phyloP scores from a whole-genome alignment of 1,284 basidiomycete species.

The Cutaneotrichosporon cyanovorans region DNA sequence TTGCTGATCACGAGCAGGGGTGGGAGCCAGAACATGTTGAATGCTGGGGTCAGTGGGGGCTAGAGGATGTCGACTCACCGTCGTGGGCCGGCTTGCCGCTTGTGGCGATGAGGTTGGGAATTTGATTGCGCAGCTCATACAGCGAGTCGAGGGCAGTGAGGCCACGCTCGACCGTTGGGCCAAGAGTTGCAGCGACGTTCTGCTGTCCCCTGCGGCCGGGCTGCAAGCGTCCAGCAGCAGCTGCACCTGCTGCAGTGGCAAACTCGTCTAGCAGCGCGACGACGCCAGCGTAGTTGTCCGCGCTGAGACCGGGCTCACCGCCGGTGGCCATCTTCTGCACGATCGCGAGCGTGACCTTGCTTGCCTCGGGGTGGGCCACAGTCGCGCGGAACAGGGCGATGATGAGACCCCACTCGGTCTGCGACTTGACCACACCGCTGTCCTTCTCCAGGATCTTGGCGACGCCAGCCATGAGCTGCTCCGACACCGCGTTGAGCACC shows the following conservation, averaged over 20 bases:
- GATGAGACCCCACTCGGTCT: slow-evolving; percentile 92
- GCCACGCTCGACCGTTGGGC: slow-evolving; percentile 69
- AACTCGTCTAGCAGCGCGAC: slow-evolving; percentile 81
- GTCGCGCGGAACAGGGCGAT: slow-evolving; percentile 84
- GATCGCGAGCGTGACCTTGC: slow-evolving; percentile 72
- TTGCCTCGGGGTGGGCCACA: slow-evolving; percentile 78
- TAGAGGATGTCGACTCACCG: slow-evolving; percentile 21
- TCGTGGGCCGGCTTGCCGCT: slow-evolving; percentile 33
- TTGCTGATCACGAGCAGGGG: slow-evolving; percentile 68
- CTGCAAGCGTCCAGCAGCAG: slow-evolving; percentile 54
- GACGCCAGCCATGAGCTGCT: slow-evolving; percentile 83
- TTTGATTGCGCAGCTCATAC: slow-evolving; percentile 60
- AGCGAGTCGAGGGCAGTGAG: slow-evolving; percentile 74
- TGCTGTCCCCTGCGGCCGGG: slow-evolving; percentile 27
- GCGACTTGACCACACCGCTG: slow-evolving; percentile 64
- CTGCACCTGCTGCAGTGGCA: slow-evolving; percentile 61
- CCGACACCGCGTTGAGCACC: slow-evolving; percentile 75
- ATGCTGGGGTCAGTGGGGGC: slow-evolving; percentile 51
- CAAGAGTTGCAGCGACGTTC: slow-evolving; percentile 42
- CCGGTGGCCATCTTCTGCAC: slow-evolving; percentile 55
- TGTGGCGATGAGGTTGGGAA: slow-evolving; percentile 54
- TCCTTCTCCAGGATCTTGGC: slow-evolving; percentile 69
- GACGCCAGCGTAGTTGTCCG: slow-evolving; percentile 75
- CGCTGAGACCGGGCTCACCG: slow-evolving; percentile 52
- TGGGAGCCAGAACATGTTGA: slow-evolving; percentile 74